phyloP scores from a whole-genome alignment of 495 filamentous ascomycete species.

The Annulohypoxylon nitens region DNA sequence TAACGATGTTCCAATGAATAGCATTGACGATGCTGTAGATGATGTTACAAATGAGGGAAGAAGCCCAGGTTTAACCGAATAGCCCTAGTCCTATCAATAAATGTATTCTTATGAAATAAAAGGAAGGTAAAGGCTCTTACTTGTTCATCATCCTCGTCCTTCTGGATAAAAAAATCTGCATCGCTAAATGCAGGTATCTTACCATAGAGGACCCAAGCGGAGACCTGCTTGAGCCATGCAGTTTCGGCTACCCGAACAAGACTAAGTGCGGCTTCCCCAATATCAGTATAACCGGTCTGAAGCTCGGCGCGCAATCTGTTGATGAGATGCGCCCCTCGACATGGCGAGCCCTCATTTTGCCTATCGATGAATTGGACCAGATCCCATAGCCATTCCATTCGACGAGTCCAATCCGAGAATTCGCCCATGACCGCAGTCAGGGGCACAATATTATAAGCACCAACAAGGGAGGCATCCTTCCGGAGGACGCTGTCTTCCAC shows the following conservation, averaged over 20 bases:
- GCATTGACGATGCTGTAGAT: constrained; percentile 80
- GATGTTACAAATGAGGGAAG: constrained; percentile 83
- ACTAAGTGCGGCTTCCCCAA: constrained; percentile 78
- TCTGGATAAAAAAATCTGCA: constrained; percentile 85
- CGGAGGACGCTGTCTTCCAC: constrained; percentile 83
- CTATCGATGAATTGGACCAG: constrained; percentile 72
- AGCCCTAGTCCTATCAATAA: constrained; percentile 57
- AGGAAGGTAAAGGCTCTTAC: constrained; percentile 30
- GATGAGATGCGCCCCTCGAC: constrained; percentile 72
- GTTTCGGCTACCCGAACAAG: constrained; percentile 83
- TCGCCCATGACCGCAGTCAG: constrained; percentile 84
- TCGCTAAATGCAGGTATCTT: constrained; percentile 77
- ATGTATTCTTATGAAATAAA: background rate
- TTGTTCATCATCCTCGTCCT: constrained; percentile 55
- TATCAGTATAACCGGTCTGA: constrained; percentile 89
- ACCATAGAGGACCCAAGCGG: constrained; percentile 91
- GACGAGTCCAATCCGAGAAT: constrained; percentile 85
- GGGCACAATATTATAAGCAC: constrained; percentile 92
- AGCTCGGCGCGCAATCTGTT: constrained; percentile 77
- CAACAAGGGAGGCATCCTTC: constrained; percentile 78
- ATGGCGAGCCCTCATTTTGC: constrained; percentile 56
- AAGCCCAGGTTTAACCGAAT: constrained; percentile 66
- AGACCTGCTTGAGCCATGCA: constrained; percentile 90
- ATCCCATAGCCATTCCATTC: constrained; percentile 89
- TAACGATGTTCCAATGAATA: constrained; percentile 91